These are phyloP conservation scores for Tilletia indica DNA, from an alignment of 1,284 basidiomycete species.

Conservation along the genomic window DNA sequence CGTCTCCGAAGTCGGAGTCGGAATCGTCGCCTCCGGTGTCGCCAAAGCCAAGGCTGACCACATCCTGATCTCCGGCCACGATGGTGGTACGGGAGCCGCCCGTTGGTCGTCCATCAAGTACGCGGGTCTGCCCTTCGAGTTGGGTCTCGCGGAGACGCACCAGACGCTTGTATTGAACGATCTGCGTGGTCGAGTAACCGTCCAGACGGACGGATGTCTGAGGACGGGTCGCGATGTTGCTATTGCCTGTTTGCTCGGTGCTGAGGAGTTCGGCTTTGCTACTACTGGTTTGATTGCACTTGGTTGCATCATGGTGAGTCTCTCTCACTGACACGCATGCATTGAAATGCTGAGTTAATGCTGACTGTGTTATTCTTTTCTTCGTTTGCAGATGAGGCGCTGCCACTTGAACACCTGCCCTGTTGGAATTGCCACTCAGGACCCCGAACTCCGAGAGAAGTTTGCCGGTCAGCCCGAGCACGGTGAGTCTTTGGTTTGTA, in stretches of 20 bases:
- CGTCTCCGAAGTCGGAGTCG: conserved; percentile 52
- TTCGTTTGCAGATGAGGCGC: too few relatives aligned
- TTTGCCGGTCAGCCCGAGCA: conserved; percentile 51
- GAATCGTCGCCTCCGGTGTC: conserved; percentile 51
- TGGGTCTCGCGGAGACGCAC: conserved; percentile 53
- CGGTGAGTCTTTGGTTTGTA: not conserved
- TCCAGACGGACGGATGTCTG: conserved; percentile 52
- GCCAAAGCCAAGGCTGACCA: conserved; percentile 54
- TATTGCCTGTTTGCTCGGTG: conserved; percentile 50
- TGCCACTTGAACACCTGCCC: conserved; percentile 44
- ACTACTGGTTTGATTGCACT: conserved; percentile 52
- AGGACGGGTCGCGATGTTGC: conserved; percentile 49
- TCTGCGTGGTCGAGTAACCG: conserved; percentile 48
- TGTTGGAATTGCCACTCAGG: conserved; percentile 44
- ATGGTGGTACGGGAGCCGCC: conserved; percentile 53
- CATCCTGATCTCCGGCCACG: conserved; percentile 51
- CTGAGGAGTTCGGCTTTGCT: conserved; percentile 51
- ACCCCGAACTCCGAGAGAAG: conserved; percentile 49
- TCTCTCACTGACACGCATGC: conserved; percentile 16
- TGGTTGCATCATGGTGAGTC: conserved; percentile 49
- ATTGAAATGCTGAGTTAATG: not conserved
- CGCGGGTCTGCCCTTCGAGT: conserved; percentile 53
- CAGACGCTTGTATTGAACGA: conserved; percentile 53
- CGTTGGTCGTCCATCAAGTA: conserved; percentile 54
- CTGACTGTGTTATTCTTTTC: not conserved